Conservation (phyloP, 257 asterid genomes). For the Coffea eugenioides region DNA sequence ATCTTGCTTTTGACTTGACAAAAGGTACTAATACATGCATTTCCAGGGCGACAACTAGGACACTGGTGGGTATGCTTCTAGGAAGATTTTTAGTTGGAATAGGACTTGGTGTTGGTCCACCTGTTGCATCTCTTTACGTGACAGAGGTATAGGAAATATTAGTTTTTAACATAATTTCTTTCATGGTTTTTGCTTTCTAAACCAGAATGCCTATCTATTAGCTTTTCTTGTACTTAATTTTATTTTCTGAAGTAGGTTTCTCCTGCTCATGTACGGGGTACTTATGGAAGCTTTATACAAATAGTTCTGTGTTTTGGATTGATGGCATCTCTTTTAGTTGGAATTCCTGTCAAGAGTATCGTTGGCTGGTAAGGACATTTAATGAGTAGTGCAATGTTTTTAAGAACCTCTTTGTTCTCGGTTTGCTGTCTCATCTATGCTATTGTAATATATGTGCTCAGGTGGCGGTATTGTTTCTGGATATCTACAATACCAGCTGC, state of each 20-base stretch:
- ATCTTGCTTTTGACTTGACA: constrained; percentile 13
- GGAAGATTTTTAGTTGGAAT: constrained; percentile 84
- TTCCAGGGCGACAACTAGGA: constrained; percentile 70
- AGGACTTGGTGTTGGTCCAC: constrained; percentile 92
- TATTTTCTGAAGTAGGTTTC: constrained; percentile 55
- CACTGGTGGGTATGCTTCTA: constrained; percentile 72
- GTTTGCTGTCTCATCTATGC: constrained; percentile 19
- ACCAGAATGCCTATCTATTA: constrained; percentile 8
- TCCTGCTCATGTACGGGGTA: constrained; percentile 92
- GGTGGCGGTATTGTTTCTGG: constrained; percentile 99
- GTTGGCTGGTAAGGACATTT: constrained; percentile 68
- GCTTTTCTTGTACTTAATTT: constrained; percentile 14
- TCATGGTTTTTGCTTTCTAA: constrained; percentile 10
- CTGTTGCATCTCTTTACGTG: constrained; percentile 85
- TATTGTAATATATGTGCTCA: constrained; percentile 26
- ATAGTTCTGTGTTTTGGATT: constrained; percentile 85
- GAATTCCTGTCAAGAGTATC: constrained; percentile 70
- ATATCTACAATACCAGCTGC: constrained; percentile 74
- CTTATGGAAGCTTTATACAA: constrained; percentile 89
- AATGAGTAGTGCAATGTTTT: neutral
- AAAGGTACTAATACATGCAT: constrained; percentile 25
- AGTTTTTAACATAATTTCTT: neutral
- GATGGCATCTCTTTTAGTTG: constrained; percentile 64
- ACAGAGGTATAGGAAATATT: constrained; percentile 61
- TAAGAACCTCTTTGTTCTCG: neutral